These are phyloP conservation scores for Skeletonema marinoi DNA, from an alignment of 108 stramenopile species.

Conservation along the genomic window DNA sequence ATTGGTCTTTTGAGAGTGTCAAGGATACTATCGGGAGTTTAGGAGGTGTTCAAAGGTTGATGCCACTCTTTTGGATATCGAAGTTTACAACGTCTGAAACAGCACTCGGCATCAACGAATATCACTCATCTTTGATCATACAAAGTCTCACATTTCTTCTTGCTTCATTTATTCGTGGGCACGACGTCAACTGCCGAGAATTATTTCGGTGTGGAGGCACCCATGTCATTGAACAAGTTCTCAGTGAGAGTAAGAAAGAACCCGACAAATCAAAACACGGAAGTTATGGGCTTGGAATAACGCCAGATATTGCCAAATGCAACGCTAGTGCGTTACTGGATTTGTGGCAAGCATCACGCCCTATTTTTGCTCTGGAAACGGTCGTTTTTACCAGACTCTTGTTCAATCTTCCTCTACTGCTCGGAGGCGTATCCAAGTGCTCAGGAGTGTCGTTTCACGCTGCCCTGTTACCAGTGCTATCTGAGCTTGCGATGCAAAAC, in stretches of 20 bases:
- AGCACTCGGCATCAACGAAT: conserved; percentile 12
- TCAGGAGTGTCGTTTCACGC: conserved; percentile 53
- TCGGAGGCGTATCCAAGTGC: conserved; percentile 45
- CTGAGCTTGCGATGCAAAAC: conserved; percentile 49
- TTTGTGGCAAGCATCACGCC: conserved; percentile 59
- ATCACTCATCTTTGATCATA: conserved; percentile 23
- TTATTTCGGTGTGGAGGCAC: conserved; percentile 76
- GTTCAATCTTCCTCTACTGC: conserved; percentile 74
- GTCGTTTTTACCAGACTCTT: conserved; percentile 69
- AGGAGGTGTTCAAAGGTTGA: conserved; percentile 70
- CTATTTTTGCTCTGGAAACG: conserved; percentile 62
- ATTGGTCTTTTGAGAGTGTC: conserved; percentile 54
- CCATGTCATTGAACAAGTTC: conserved; percentile 64
- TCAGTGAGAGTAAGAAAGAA: conserved; percentile 41
- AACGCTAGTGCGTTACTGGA: conserved; percentile 67
- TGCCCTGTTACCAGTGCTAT: conserved; percentile 66
- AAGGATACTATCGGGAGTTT: conserved; percentile 67
- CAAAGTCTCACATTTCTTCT: conserved; percentile 56
- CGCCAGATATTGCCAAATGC: conserved; percentile 27
- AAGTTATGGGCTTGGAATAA: conserved; percentile 35
- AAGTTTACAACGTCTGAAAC: conserved; percentile 20
- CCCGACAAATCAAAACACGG: conserved; percentile 25
- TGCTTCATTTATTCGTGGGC: conserved; percentile 69
- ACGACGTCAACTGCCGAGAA: conserved; percentile 70
- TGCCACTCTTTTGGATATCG: conserved; percentile 55